Base-by-base conservation (phyloP, 2,329 filamentous ascomycete species). In the Penicillium sp. region DNA sequence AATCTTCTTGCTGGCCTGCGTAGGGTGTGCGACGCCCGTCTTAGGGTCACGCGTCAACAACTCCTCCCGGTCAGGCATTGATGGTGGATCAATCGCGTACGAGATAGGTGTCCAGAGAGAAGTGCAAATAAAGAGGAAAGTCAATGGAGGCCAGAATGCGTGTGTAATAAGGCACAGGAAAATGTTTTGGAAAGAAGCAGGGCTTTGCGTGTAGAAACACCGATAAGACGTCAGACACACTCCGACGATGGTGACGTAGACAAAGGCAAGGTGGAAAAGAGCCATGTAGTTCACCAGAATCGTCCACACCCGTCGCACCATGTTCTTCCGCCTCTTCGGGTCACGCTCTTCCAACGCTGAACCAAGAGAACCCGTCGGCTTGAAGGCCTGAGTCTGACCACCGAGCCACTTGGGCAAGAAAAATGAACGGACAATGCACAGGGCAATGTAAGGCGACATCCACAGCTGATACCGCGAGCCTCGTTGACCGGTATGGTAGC, bases 371-470 rank as follows among this genome's bases (percentile, higher is more conserved):
- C 84, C 84, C 0, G 83, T 84, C 0, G 83, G 79, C 64, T 82
- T 83, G 73, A 86, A 86, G 20, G 80, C 82, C 66, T 82, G 79
- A 0, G 78, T 69, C 64, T 82, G 76, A 20, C 82, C 83, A 16
- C 83, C 84, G 16, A 86, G 78, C 82, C 82, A 85, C 7, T 66
- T 77, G 24, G 83, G 83, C 2, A 85, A 73, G 14, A 84, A 62
- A 63, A 85, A 85, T 1, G 82, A 78, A 2, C 81, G 81, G 52
- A 84, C 69, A 54, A 85, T 78, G 63, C 79, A 81, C 11, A 83
- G 72, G 0, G 81, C 80, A 59, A 84, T 81, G 68, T 84, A 86
- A 0, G 83, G 82, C 6, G 82, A 77, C 82, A 85, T 85, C 82
- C 83, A 86, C 26, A 85, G 72, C 67, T 83, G 80, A 60, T 81